These are phyloP conservation scores for Pistacia atlantica DNA, from an alignment of 345 rosid genomes.

Conservation along the genomic window DNA sequence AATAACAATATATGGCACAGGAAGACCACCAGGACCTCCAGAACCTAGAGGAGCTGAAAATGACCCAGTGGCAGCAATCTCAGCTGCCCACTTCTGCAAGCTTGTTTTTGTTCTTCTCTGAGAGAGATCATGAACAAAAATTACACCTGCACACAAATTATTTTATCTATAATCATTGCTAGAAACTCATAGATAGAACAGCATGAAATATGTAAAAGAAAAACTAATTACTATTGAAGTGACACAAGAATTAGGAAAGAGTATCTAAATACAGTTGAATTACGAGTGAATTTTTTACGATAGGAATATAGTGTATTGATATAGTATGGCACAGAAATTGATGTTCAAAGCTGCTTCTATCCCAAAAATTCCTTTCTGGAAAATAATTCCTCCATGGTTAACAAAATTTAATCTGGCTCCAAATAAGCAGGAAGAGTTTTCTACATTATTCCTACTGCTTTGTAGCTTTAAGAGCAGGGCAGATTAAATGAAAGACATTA, in stretches of 20 bases:
- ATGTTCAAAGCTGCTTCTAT: background rate
- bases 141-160: conserved; percentile 65
- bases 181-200: conserved; percentile 7
- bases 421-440: background rate
- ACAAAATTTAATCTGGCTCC: background rate
- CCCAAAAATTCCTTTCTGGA: background rate
- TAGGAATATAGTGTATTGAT: background rate
- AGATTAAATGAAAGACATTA: no score
- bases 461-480: no score
- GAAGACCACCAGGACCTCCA: conserved; percentile 98
- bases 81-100: conserved; percentile 96
- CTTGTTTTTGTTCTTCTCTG: conserved; percentile 96
- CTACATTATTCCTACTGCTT: background rate
- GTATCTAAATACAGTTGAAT: background rate
- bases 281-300: background rate
- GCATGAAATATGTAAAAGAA: background rate
- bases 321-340: background rate
- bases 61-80: conserved; percentile 81
- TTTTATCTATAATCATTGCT: conserved; percentile 3
- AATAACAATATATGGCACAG: conserved; percentile 88
- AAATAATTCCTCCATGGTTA: background rate
- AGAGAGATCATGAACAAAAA: conserved; percentile 95
- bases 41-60: conserved; percentile 93
- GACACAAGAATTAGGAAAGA: background rate
- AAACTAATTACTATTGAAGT: background rate